These are phyloP conservation scores for Ogataea thermomethanolica DNA, from an alignment of 805 yeast species.

Conservation along the genomic window DNA sequence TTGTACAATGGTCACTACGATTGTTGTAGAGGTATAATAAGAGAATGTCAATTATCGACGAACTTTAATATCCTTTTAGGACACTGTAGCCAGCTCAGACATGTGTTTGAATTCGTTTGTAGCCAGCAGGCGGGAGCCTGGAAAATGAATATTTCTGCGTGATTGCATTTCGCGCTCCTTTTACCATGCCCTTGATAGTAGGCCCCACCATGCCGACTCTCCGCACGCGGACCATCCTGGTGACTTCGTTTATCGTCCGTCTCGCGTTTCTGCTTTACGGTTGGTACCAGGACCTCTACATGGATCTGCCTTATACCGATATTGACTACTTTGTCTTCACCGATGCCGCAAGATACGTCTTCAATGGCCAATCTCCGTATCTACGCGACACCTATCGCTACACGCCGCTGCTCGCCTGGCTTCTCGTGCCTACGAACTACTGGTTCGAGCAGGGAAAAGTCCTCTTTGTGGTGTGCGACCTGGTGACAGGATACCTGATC, in stretches of 20 bases:
- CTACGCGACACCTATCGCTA: conserved; percentile 85
- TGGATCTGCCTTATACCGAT: conserved; percentile 86
- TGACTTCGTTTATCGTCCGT: conserved; percentile 38
- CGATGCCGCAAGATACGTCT: conserved; percentile 80
- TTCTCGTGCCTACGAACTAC: conserved; percentile 63
- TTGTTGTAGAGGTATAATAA: conserved; percentile 13
- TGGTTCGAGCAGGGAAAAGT: conserved; percentile 74
- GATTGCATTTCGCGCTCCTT: neutral
- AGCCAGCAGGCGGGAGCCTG: too few relatives aligned
- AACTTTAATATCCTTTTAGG: neutral
- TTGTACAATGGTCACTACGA: conserved; percentile 9
- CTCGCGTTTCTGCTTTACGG: conserved; percentile 73
- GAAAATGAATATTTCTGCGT: too few relatives aligned
- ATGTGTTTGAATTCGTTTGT: too few relatives aligned
- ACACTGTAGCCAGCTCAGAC: too few relatives aligned
- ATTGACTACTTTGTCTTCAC: conserved; percentile 92
- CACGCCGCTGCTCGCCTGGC: conserved; percentile 87
- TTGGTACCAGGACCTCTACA: conserved; percentile 74
- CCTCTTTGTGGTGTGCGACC: conserved; percentile 72
- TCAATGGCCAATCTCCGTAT: conserved; percentile 64
- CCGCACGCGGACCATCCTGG: conserved; percentile 15
- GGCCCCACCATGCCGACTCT: conserved; percentile 9
- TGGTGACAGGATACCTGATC: conserved; percentile 71
- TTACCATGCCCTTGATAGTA: conserved; percentile 13
- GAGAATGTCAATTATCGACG: conserved; percentile 3